Base-by-base conservation (phyloP, 2,329 filamentous ascomycete species). In the Penicillium digitatum region DNA sequence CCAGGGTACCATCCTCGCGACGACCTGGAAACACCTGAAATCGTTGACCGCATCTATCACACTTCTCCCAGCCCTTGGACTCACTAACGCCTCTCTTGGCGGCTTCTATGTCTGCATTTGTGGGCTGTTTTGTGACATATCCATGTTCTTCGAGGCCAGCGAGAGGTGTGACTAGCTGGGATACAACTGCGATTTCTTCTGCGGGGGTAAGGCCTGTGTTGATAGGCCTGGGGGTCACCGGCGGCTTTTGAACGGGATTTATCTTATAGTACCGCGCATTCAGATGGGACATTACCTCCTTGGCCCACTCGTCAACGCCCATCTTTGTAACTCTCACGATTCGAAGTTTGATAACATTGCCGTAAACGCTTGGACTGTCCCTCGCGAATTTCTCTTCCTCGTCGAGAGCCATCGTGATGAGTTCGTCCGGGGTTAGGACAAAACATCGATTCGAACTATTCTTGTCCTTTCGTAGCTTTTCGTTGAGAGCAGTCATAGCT, bases 11-110 rank as follows among this genome's bases (percentile, higher is more conserved):
- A 62, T 83, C 81, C 62, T 86, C 82, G 51, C 91, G 83, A 39
- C 93, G 85, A 3, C 91, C 90, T 0, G 92, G 90, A 61, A 95
- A 97, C 3, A 96, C 90, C 67, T 96, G 90, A 67, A 99, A 99
- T 22, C 93, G 86, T 32, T 85, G 85, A 39, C 81, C 81, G 73
- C 94, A 99, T 20, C 94, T 87, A 66, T 96, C 92, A 66, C 94
- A 99, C 47, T 85, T 81, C 74, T 99, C 94, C 81, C 87, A 96
- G 45, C 89, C 89, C 49, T 84, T 82, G 12, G 87, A 83, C 8
- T 84, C 79, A 45, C 83, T 78, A 0, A 90, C 79, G 0, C 86
- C 90, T 40, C 82, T 79, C 32, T 78, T 82, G 0, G 90, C 87
- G 48, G 81, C 79, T 48, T 82, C 76, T 18, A 96, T 82, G 18